Base-by-base conservation (phyloP, 345 rosid genomes). In the Gossypium australe region DNA sequence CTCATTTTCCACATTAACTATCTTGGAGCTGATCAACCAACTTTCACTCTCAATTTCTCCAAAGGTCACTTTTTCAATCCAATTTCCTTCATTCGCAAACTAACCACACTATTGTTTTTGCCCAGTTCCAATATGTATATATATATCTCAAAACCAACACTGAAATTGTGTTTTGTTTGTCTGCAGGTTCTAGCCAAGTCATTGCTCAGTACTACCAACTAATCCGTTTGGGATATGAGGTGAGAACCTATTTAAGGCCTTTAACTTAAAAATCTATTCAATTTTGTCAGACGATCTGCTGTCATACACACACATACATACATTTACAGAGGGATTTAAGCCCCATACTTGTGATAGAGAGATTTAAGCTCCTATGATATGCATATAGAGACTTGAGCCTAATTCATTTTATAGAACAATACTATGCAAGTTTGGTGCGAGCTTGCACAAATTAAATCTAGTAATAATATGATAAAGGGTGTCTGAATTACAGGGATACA, bases 11-110 rank as follows among this genome's bases (percentile, higher is more conserved):
- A 94, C 79, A 93, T 93, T 22, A 93, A 91, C 80, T 93, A 93
- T 78, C 95, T 93, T 9, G 98, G 98, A 55, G 64, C 98, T 55
- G 98, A 94, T 81, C 98, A 90, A 77, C 98, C 98, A 63, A 94
- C 98, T 17, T 92, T 94, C 80, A 94, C 98, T 58, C 98, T 94
- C 79, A 92, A 94, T 75, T 94, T 94, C 90, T 94, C 98, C 27
- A 92, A 94, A 69, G 98, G 71, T 94, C 41, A 34, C 41, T 34
- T 34, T 34, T 34, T 7, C 7, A 34, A 34, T 5, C 41, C 7
- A 34, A 34, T 34, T 34, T 34, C 41, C 41, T 34, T 5, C 41
- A 34, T 34, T 34, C 41, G 41, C 41, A 34, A 34, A 34, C 41
- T 34, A 34, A 34, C 41, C 41, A 34, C 41, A 34, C 41, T 34